Evolutionary conservation across 768 basidiomycete genomes (phyloP), one percentile per base, ranked within the genome.

Genomic region (Mycena alexandri): DNA sequence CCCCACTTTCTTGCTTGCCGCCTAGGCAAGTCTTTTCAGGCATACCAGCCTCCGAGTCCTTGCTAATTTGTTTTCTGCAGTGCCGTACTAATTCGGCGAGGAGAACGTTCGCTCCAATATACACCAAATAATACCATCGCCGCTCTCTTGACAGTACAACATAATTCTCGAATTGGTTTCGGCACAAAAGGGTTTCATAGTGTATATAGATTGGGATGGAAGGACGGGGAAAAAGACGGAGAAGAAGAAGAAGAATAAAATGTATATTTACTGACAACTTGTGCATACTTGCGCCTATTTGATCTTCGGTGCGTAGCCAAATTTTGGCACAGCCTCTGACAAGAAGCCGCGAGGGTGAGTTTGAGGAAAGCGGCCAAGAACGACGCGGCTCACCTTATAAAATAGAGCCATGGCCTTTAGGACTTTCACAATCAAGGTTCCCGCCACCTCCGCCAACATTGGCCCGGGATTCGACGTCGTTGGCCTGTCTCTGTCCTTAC

Each of bases 391-490:
- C 43, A 46, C 7, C 19, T 4, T 14, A 19, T 46, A 16, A 17
- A 46, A 46, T 13, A 47, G 12, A 54, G 52, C 13, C 11, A 67
- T 67, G 65, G 59, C 29, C 24, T 43, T 65, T 24, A 46, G 70
- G 48, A 77, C 71, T 14, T 87, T 95, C 80, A 85, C 82, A 42
- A 94, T 99, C 79, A 87, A 85, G 69, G 92, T 99, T 58, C 97
- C 97, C 12, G 95, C 95, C n/a, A 98, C 97, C 2, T 96, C 96
- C 69, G 97, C 97, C 71, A 99, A 99, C 83, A 96, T 99, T 75
- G 97, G 97, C 3, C 97, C 97, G 44, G 97, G 97, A 25, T 99
- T 99, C 80, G 98, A 99, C 78, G 98, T 99, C 69, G 95, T 98
- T 71, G 98, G 98, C n/a, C 91, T 99, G 69, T 96, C 97, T 0